phyloP scores from a whole-genome alignment of 257 asterid species.

The Solanum corneliomulleri region DNA sequence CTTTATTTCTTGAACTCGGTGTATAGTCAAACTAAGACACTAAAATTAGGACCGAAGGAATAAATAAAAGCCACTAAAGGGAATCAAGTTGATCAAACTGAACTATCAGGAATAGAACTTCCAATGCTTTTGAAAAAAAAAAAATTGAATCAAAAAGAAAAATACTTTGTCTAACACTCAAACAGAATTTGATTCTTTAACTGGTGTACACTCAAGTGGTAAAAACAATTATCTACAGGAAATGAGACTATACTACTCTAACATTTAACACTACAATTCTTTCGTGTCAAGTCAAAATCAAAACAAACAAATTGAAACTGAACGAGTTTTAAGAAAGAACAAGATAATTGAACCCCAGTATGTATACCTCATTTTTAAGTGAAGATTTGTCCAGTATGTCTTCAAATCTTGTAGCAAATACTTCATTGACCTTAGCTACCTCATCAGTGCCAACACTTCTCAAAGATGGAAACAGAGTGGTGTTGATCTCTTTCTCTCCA shows the following conservation, averaged over 20 bases:
- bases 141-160: not conserved
- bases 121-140: not conserved
- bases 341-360: not conserved
- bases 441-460: conserved; percentile 53
- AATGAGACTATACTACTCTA: not conserved
- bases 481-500: conserved; percentile 45
- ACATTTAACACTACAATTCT: not conserved
- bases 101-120: not conserved
- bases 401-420: conserved; percentile 29
- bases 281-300: not conserved
- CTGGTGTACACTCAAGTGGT: not conserved
- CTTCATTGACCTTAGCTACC: conserved; percentile 49
- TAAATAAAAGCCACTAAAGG: not conserved
- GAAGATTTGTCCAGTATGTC: conserved; percentile 32
- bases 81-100: not conserved
- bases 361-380: conserved; percentile 44
- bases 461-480: conserved; percentile 41
- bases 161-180: not conserved
- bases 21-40: not conserved
- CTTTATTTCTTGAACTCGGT: too few species aligned
- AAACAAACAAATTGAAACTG: too few species aligned
- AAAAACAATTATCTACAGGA: not conserved
- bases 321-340: too few species aligned
- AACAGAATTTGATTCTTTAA: not conserved
- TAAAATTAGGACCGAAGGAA: not conserved